Evolutionary conservation across 1,284 basidiomycete species (phyloP), one percentile per base, ranked within the genome.

Genomic region (Rhodotorula sp.): DNA sequence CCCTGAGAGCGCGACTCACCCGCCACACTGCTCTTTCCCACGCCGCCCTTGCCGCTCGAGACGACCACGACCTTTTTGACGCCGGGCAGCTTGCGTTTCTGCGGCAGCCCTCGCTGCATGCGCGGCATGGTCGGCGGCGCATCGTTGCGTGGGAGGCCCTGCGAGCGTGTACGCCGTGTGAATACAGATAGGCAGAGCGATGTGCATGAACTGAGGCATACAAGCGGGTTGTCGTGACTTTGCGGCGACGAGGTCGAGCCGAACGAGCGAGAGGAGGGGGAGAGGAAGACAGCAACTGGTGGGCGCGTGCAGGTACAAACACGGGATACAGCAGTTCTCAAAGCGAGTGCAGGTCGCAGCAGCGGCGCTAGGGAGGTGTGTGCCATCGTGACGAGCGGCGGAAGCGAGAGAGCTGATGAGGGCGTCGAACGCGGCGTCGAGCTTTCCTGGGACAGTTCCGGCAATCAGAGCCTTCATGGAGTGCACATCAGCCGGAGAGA

Each of bases 1-100:
- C 6, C 7, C 21, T 10, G 19, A 29, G 4, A 10, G 53, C 29
- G n/a, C 1, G 55, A 81, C 84, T 59, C 71, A 92, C 92, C 91
- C 61, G 95, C 91, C 48, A 98, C 85, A 0, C 95, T 98, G 76
- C 92, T 95, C 83, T 99, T 99, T 13, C 96, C 96, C 2, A 98
- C 96, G 3, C 96, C 96, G 9, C 96, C 97, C 80, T 98, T 98
- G 25, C 94, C 96, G 77, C 91, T 94, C 1, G 94, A 91, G 0
- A 99, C 94, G 8, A 88, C 90, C 15, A 99, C 81, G 39, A 97
- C 88, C 62, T 83, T 81, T 72, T 85, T 83, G 44, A 86, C 85
- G 39, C 85, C 80, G 19, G 83, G 83, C 59, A 87, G 85, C 10
- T 80, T 79, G 0, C 83, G 82, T 61, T 84, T 85, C 51, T 81